Evolutionary conservation across 768 basidiomycete species (phyloP).

Genomic region (Termitomyces sp.): DNA sequence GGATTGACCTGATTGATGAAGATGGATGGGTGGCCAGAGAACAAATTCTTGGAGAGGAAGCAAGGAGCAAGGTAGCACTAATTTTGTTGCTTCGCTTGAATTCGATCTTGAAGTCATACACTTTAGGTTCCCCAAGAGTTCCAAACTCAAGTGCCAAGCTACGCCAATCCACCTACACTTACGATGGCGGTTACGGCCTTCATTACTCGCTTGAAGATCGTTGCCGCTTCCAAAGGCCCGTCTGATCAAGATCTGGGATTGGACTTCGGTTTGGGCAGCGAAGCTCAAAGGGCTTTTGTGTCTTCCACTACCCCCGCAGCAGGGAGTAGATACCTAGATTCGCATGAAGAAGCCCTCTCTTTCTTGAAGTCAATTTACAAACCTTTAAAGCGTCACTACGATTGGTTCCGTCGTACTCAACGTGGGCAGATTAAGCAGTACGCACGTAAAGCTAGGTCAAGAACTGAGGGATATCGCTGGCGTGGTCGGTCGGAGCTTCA

Average conservation of each 20-base stretch:
- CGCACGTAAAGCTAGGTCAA: conserved; percentile 76
- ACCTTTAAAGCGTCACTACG: conserved; percentile 86
- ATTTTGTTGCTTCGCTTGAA: not conserved
- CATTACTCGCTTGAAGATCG: conserved; percentile 64
- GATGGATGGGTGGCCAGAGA: conserved; percentile 96
- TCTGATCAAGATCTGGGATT: conserved; percentile 66
- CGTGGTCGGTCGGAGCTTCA: conserved; percentile 83
- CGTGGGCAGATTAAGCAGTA: conserved; percentile 93
- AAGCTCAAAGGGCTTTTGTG: conserved; percentile 48
- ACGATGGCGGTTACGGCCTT: conserved; percentile 92
- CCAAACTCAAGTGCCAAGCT: conserved; percentile 88
- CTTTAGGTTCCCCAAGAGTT: conserved; percentile 82
- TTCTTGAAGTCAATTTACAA: conserved; percentile 81
- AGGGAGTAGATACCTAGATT: conserved; percentile 46
- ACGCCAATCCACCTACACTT: conserved; percentile 94
- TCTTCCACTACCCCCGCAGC: conserved; percentile 13
- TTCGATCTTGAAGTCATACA: not conserved
- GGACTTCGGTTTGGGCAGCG: conserved; percentile 46
- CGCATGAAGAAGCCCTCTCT: conserved; percentile 56
- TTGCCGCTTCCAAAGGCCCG: conserved; percentile 33
- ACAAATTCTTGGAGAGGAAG: conserved; percentile 96
- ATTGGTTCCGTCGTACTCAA: conserved; percentile 95
- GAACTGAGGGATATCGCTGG: conserved; percentile 92
- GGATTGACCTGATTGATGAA: conserved; percentile 89
- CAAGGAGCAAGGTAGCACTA: conserved; percentile 76